Evolutionary conservation across 352 stramenopile genomes (phyloP).

Genomic region (Globisporangium cystogenes): DNA sequence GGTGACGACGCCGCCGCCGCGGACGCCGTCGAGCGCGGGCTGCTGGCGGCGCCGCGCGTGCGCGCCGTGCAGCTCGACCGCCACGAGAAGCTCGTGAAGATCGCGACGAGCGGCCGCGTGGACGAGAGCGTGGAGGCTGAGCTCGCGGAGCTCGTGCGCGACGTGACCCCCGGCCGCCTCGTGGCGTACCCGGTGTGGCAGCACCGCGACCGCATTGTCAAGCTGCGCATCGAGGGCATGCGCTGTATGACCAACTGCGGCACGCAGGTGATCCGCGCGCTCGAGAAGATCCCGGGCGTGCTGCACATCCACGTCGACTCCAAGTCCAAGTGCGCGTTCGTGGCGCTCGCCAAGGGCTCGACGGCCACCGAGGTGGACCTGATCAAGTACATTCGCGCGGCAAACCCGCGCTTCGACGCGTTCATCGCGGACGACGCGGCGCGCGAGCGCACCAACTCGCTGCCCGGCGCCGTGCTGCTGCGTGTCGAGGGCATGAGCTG

Average conservation of each 20-base stretch:
- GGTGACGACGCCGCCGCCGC: constrained; percentile 17
- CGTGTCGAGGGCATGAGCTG: constrained; percentile 76
- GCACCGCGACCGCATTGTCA: constrained; percentile 74
- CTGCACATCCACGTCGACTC: constrained; percentile 82
- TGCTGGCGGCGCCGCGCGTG: constrained; percentile 32
- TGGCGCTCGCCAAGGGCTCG: constrained; percentile 71
- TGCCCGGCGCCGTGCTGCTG: constrained; percentile 63
- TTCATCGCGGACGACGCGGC: constrained; percentile 50
- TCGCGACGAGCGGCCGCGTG: constrained; percentile 38
- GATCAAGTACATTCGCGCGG: constrained; percentile 74
- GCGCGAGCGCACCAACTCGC: constrained; percentile 37
- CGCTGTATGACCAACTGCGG: constrained; percentile 87
- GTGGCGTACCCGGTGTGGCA: constrained; percentile 80
- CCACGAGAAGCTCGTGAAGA: constrained; percentile 58
- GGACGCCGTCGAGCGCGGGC: constrained; percentile 23
- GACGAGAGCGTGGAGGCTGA: constrained; percentile 41
- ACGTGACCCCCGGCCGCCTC: constrained; percentile 31
- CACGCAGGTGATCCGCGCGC: constrained; percentile 64
- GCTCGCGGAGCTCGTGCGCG: constrained; percentile 53
- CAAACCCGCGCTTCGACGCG: constrained; percentile 72
- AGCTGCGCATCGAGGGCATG: constrained; percentile 75
- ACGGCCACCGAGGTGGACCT: constrained; percentile 83
- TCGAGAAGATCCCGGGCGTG: constrained; percentile 79
- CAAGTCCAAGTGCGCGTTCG: constrained; percentile 68
- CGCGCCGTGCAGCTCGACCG: constrained; percentile 48